Conservation (phyloP, 441 rosid genomes). For the Erodium trifolium region DNA sequence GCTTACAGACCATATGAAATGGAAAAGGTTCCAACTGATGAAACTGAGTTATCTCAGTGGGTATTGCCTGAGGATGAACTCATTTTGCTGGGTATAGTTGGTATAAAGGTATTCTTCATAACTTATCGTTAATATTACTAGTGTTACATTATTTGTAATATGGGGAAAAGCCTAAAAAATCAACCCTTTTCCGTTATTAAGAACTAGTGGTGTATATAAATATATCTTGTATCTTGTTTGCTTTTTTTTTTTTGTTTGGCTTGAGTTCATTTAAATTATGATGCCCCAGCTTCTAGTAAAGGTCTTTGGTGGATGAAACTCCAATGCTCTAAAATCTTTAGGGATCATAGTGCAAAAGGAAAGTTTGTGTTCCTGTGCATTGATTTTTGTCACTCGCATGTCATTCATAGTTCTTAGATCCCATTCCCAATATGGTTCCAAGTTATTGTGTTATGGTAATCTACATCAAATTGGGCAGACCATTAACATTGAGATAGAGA, state of each 20-base stretch:
- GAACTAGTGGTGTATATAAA: background rate
- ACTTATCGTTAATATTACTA: background rate
- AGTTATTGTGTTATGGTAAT: background rate
- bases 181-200: background rate
- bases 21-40: constrained; percentile 60
- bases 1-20: constrained; percentile 63
- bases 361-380: background rate
- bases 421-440: background rate
- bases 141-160: background rate
- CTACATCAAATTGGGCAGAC: background rate
- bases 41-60: constrained; percentile 61
- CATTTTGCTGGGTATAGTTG: constrained; percentile 75
- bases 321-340: background rate
- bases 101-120: constrained; percentile 54
- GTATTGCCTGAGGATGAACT: constrained; percentile 77
- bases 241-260: background rate
- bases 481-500: background rate
- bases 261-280: background rate
- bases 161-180: background rate
- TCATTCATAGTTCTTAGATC: background rate
- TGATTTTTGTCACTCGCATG: background rate
- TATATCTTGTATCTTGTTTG: background rate
- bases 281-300: background rate
- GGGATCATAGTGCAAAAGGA: background rate
- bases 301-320: constrained; percentile 5